Evolutionary conservation across 2,329 filamentous ascomycete species (phyloP).

Genomic region (Microdochium paspali): DNA sequence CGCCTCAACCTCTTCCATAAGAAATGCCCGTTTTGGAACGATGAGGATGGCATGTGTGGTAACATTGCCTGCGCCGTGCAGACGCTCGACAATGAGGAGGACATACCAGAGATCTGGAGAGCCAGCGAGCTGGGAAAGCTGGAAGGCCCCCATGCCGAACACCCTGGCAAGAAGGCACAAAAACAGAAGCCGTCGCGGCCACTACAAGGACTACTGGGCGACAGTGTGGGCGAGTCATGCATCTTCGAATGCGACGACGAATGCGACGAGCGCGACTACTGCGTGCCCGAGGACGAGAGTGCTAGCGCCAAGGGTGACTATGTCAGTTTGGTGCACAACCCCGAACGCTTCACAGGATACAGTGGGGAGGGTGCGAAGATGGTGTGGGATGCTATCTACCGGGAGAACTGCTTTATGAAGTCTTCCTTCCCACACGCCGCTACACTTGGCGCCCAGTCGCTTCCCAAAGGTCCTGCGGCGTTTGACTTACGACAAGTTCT

Average conservation of each 20-base stretch:
- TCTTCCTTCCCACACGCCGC: constrained; percentile 54
- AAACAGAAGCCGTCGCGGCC: constrained; percentile 62
- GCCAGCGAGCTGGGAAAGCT: constrained; percentile 87
- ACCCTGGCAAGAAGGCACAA: constrained; percentile 70
- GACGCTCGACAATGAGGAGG: constrained; percentile 89
- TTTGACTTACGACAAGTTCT: constrained; percentile 54
- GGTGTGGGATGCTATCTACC: constrained; percentile 94
- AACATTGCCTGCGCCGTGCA: constrained; percentile 96
- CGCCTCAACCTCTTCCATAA: constrained; percentile 91
- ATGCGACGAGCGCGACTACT: constrained; percentile 94
- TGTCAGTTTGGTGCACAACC: constrained; percentile 86
- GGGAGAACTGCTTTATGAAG: constrained; percentile 88
- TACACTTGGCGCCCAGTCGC: constrained; percentile 36
- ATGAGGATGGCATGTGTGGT: constrained; percentile 87
- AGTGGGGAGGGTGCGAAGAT: constrained; percentile 74
- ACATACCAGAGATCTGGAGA: constrained; percentile 86
- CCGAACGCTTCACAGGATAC: constrained; percentile 93
- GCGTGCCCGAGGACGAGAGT: constrained; percentile 89
- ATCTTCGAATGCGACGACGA: constrained; percentile 97
- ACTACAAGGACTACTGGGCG: constrained; percentile 73
- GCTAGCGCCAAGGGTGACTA: constrained; percentile 85
- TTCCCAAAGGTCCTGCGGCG: constrained; percentile 40
- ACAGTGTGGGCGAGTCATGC: constrained; percentile 86
- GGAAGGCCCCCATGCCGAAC: constrained; percentile 81
- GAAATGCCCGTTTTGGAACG: constrained; percentile 91